Base-by-base conservation (phyloP, 2,329 filamentous ascomycete species). In the Fusarium udum region DNA sequence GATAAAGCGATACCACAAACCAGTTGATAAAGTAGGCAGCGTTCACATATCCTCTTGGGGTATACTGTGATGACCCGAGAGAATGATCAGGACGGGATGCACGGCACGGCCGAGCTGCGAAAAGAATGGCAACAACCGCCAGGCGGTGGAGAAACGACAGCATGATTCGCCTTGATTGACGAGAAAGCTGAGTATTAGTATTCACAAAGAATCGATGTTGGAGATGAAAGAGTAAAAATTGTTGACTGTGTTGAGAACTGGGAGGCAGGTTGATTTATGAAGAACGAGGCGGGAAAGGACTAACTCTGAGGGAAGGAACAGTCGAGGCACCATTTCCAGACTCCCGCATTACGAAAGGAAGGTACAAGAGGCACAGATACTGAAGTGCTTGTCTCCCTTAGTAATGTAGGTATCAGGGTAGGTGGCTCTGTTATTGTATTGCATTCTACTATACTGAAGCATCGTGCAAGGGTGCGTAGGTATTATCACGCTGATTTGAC, bases 1-100 rank as follows among this genome's bases (percentile, higher is more conserved):
- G 78, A 72, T 87, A 87, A 31, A 59, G 60, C 18, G 26, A 24
- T 10, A 32, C n/a, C 16, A 45, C 40, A 28, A 34, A 72, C 71
- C 71, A 73, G 51, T 73, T 69, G 7, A 57, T 49, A 31, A 73
- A 73, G 39, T 73, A 73, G 16, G 64, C 63, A 32, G 71, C 57
- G 52, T 73, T 73, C 22, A 40, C 31, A 60, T 73, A 76, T 48
- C 78, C 78, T 46, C 60, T 67, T 11, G 76, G 78, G 28, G 75
- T 55, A 32, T 76, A 31, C 26, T 42, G 53, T 53, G 51, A 53
- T 14, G 32, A 24, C 15, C 67, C 48, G 49, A 46, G 20, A n/a
- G 60, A 39, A 13, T 24, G 42, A 39, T 43, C 37, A 24, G 75
- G 57, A 12, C 79, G 77, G 11, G 67, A 64, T 20, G 78, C 75